Percentiles rank a stretch among this genome's conserved stretches.
These are phyloP conservation scores for Eutrema yunnanense DNA, from an alignment of 345 rosid genomes.

Conservation along the genomic window DNA sequence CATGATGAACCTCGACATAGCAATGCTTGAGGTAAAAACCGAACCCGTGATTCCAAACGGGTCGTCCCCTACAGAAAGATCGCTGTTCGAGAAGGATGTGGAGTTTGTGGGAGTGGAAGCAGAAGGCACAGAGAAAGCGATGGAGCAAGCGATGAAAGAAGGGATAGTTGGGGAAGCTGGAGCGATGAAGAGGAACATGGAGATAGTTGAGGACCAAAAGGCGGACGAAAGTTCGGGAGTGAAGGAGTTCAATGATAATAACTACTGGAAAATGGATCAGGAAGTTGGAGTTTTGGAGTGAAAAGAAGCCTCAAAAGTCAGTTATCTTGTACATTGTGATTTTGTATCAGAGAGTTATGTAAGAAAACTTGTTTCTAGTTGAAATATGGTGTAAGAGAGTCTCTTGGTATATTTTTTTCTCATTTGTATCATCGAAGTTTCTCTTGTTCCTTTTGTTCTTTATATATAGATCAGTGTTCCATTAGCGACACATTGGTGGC, in stretches of 20 bases:
- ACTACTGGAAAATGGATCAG: slow-evolving; percentile 93
- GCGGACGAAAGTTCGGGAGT: slow-evolving; percentile 47
- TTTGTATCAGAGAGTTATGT: slow-evolving; percentile 20
- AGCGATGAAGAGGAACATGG: slow-evolving; percentile 62
- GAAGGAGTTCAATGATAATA: slow-evolving; percentile 89
- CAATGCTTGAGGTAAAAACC: slow-evolving; percentile 28
- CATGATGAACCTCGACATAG: slow-evolving; percentile 34
- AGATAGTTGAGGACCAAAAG: slow-evolving; percentile 47
- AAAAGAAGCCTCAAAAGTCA: neutral
- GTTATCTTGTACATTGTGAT: slow-evolving; percentile 28
- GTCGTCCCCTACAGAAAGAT: slow-evolving; percentile 42
- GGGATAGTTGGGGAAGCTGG: slow-evolving; percentile 96
- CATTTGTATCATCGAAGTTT: neutral
- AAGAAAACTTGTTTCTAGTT: slow-evolving; percentile 3
- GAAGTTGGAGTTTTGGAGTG: slow-evolving; percentile 76
- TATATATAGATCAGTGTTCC: too few relatives aligned
- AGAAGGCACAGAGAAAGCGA: slow-evolving; percentile 89
- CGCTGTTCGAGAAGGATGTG: slow-evolving; percentile 89
- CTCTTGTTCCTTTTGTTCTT: neutral
- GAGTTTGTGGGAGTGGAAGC: slow-evolving; percentile 90
- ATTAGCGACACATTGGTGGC: too few relatives aligned
- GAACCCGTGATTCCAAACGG: slow-evolving; percentile 38
- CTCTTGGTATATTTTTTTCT: neutral
- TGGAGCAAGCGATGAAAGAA: slow-evolving; percentile 90
- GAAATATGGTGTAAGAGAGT: neutral